Base-by-base conservation (phyloP, 805 yeast species). In the Candida anglica region DNA sequence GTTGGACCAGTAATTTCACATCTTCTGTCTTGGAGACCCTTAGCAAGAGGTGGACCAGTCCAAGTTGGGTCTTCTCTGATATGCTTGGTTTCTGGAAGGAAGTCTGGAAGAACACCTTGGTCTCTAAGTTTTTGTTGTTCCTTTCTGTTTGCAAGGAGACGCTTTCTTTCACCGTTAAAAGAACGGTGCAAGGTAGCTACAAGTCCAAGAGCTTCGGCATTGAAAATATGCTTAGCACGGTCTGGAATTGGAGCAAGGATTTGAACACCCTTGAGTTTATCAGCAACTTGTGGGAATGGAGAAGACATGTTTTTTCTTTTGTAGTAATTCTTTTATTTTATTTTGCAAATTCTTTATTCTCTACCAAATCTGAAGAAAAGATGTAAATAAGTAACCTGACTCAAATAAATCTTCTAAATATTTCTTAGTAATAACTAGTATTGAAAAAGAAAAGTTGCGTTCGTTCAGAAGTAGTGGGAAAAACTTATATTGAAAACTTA, bases 1-100 rank as follows among this genome's bases (percentile, higher is more conserved):
- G 89, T 84, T 15, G 94, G 94, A 32, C 94, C 94, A 16, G 94
- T 84, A 58, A 84, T 84, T 60, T 84, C 93, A 28, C 77, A 79
- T 54, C 87, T 74, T 64, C 94, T 75, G 56, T 81, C 83, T 39
- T 74, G 73, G 47, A 84, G 64, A 32, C 88, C 87, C 26, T 80
- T 81, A 25, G 86, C 88, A 33, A 79, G 69, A 24, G 82, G 70
- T 15, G 81, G 77, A 45, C 93, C 89, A 44, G 72, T 75, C 93
- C 93, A 84, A 24, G 76, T 75, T 17, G 81, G 73, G 48, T 84
- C 85, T 28, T 78, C 71, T 63, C 93, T 73, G 48, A 84, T 80
- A 54, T 67, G 60, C 36, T 63, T 70, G n/a, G 89, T 83, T 53
- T 80, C 89, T 18, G 75, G 74, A 37, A 81, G 63, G 55, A 80